These are phyloP conservation scores for Kazachstania africana DNA, from an alignment of 805 yeast genomes.

Conservation along the genomic window DNA sequence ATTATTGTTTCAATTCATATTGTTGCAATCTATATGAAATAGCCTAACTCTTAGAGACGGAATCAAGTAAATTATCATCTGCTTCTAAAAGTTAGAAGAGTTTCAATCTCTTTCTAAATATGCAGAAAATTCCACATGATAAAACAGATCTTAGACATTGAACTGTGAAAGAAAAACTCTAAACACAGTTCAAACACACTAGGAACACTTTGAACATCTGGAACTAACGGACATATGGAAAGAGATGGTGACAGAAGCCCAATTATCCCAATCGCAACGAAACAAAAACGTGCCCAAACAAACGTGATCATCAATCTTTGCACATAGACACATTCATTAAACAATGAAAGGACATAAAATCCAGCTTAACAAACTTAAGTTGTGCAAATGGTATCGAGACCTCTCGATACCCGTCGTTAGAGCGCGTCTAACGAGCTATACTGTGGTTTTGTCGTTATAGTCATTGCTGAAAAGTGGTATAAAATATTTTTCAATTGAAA, in stretches of 20 bases:
- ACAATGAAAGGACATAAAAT: conserved; percentile 1
- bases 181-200: no score
- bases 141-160: not conserved
- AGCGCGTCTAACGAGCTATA: no score
- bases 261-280: not conserved
- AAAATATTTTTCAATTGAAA: no score
- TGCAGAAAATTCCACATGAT: no score
- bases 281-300: not conserved
- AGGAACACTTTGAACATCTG: not conserved
- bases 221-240: not conserved
- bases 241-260: no score
- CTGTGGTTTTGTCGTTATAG: no score
- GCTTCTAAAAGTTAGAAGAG: no score
- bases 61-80: no score
- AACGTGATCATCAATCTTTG: conserved; percentile 19
- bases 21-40: not conserved
- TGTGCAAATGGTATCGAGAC: conserved; percentile 15
- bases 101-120: no score
- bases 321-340: conserved; percentile 28
- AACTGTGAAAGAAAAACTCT: no score
- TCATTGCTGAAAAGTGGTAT: no score
- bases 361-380: conserved; percentile 25
- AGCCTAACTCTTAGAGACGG: not conserved
- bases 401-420: no score
- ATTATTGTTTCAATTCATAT: not conserved